Base-by-base conservation (phyloP, 768 basidiomycete species). In the Suillus placidus region DNA sequence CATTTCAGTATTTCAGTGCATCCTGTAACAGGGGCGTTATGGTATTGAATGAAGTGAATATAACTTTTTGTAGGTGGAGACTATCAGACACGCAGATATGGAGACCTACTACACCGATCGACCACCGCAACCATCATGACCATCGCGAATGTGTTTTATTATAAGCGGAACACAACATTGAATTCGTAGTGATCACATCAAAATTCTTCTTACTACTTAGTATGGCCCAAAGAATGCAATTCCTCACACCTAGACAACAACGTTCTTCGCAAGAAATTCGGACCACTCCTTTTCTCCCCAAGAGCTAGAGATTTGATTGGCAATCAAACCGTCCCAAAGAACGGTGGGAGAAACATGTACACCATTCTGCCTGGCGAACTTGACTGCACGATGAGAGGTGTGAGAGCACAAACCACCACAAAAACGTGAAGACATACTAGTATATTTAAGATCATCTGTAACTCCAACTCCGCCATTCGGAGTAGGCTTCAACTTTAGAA, bases 311-410 rank as follows among this genome's bases (percentile, higher is more conserved):
- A 95, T 81, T 57, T 92, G 88, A 58, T 80, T 83, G 13, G 87
- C 89, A 61, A 93, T 73, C 63, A 90, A 80, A 60, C 93, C 92
- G 69, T 95, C 90, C 87, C 88, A 91, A 2, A 93, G 79, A 3
- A 83, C 85, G 47, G 94, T 91, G 5, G 95, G 94, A 1, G 94
- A 95, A 56, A 97, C 93, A 69, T 98, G 96, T 47, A 97, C 87
- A 3, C 92, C 84, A 67, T 98, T 97, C 80, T 97, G 95, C 67
- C 96, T 83, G 18, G 91, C 87, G 75, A 90, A 90, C 77, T 96
- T 97, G 82, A 97, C 94, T 95, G 71, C 37, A 66, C 35, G 52
- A n/a, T 13, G 23, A 51, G 14, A 40, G 45, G 35, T 34, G 18
- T 47, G 30, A 63, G 40, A 45, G 30, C 40, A 5, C 14, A 40